Percentiles rank a stretch among this genome's conserved stretches.
Evolutionary conservation across 2,329 filamentous ascomycete genomes (phyloP).

Genomic region (Claviceps arundinis): DNA sequence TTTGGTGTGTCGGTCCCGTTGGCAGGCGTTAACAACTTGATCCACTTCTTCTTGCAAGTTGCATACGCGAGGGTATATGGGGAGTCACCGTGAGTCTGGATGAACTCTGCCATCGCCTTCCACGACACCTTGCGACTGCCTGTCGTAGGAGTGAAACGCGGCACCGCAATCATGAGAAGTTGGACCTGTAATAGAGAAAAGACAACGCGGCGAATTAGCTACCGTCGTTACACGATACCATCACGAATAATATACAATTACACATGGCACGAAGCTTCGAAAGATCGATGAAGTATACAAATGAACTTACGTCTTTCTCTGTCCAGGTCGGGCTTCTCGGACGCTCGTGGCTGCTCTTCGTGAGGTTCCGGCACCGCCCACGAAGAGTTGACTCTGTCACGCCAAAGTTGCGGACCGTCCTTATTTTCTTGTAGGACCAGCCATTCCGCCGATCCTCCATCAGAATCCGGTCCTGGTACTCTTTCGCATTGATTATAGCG

Average conservation of each 20-base stretch:
- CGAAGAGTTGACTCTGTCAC: slow-evolving; percentile 63
- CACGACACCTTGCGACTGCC: slow-evolving; percentile 39
- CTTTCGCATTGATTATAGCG: neutral
- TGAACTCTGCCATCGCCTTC: slow-evolving; percentile 43
- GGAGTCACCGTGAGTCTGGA: slow-evolving; percentile 35
- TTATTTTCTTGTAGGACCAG: slow-evolving; percentile 54
- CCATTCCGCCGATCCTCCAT: slow-evolving; percentile 40
- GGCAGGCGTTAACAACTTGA: neutral
- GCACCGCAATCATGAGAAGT: slow-evolving; percentile 31
- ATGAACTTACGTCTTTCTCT: slow-evolving; percentile 43
- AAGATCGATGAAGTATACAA: neutral
- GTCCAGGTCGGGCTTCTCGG: slow-evolving; percentile 55
- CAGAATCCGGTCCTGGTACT: slow-evolving; percentile 30
- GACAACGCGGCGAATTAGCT: slow-evolving; percentile 8
- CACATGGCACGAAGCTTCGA: too few species aligned
- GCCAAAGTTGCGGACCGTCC: slow-evolving; percentile 35
- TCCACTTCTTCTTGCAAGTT: slow-evolving; percentile 42
- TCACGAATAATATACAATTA: too few species aligned
- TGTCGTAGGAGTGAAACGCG: neutral
- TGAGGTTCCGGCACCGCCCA: slow-evolving; percentile 52
- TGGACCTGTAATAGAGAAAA: slow-evolving; percentile 20
- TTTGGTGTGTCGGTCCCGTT: too few species aligned
- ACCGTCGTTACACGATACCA: too few species aligned
- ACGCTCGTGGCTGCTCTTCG: slow-evolving; percentile 46
- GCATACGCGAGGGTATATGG: slow-evolving; percentile 43